These are phyloP conservation scores for Bipolaris bicolor DNA, from an alignment of 2,329 filamentous ascomycete genomes.

Conservation along the genomic window DNA sequence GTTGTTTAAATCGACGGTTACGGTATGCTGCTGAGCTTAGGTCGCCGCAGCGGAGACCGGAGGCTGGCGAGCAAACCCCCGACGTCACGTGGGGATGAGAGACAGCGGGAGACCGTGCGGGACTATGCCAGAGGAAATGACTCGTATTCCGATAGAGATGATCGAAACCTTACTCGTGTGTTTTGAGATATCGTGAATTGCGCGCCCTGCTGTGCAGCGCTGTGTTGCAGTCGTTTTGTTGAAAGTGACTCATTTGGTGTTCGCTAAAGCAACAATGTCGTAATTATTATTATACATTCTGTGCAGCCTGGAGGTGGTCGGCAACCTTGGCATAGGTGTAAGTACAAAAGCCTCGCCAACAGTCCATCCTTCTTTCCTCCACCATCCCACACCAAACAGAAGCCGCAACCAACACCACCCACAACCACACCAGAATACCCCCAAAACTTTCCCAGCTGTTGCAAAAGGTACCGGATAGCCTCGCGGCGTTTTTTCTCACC, in stretches of 20 bases:
- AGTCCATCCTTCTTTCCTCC: conserved; percentile 24
- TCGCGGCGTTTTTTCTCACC: background rate
- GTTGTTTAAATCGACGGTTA: conserved; percentile 21
- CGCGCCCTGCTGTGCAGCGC: background rate
- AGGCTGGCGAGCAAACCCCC: conserved; percentile 18
- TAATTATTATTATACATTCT: too few relatives aligned
- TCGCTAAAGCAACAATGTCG: too few relatives aligned
- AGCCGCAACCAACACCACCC: conserved; percentile 22
- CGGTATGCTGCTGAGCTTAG: conserved; percentile 29
- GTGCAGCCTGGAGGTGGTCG: background rate
- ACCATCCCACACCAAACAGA: conserved; percentile 21
- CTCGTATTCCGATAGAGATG: background rate
- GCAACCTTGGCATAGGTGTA: background rate
- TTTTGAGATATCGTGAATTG: background rate
- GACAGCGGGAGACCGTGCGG: conserved; percentile 16
- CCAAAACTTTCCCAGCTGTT: conserved; percentile 6
- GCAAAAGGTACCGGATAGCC: conserved; percentile 3
- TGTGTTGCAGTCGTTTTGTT: background rate
- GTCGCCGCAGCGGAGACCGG: conserved; percentile 30
- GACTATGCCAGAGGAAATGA: conserved; percentile 1
- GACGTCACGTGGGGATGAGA: conserved; percentile 4
- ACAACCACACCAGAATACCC: conserved; percentile 6
- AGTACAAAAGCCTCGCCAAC: background rate
- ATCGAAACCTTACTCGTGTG: conserved; percentile 2
- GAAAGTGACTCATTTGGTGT: background rate